phyloP scores from a whole-genome alignment of 495 filamentous ascomycete species.

The Friedmanniomyces endolithicus region DNA sequence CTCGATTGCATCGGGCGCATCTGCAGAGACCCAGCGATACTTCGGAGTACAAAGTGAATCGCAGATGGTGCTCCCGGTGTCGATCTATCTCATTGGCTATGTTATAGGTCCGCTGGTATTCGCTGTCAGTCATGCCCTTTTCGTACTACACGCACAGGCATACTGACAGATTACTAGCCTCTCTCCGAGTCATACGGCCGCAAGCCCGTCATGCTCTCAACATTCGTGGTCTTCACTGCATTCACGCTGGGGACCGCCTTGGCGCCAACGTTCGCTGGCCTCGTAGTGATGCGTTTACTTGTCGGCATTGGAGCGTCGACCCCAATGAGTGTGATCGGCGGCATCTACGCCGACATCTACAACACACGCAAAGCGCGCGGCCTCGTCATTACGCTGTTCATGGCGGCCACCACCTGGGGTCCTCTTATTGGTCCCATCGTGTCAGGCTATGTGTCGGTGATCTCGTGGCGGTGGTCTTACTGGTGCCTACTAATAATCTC shows the following conservation, averaged over 20 bases:
- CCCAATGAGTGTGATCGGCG: conserved; percentile 59
- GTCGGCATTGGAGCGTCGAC: conserved; percentile 52
- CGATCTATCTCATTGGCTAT: conserved; percentile 62
- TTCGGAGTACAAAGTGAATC: conserved; percentile 46
- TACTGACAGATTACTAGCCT: conserved; percentile 27
- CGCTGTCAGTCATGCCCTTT: neutral
- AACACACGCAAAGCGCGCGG: conserved; percentile 47
- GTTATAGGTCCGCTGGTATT: conserved; percentile 45
- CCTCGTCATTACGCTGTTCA: conserved; percentile 59
- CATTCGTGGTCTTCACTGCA: conserved; percentile 51
- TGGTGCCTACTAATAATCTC: conserved; percentile 41
- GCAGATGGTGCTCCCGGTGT: conserved; percentile 58
- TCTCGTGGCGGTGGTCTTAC: conserved; percentile 42
- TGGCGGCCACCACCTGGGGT: conserved; percentile 43
- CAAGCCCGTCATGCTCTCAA: conserved; percentile 45
- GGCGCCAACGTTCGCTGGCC: conserved; percentile 51
- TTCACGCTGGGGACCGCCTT: conserved; percentile 59
- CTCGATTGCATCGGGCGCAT: conserved; percentile 52
- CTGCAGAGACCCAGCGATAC: conserved; percentile 42
- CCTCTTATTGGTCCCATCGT: conserved; percentile 30
- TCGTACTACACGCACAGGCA: neutral
- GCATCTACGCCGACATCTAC: conserved; percentile 63
- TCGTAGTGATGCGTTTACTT: conserved; percentile 58
- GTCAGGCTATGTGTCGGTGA: conserved; percentile 25
- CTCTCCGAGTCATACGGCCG: conserved; percentile 61